Evolutionary conservation across 257 asterid genomes (phyloP), one percentile per base, ranked within the genome.

Genomic region (Solanum arcanum): DNA sequence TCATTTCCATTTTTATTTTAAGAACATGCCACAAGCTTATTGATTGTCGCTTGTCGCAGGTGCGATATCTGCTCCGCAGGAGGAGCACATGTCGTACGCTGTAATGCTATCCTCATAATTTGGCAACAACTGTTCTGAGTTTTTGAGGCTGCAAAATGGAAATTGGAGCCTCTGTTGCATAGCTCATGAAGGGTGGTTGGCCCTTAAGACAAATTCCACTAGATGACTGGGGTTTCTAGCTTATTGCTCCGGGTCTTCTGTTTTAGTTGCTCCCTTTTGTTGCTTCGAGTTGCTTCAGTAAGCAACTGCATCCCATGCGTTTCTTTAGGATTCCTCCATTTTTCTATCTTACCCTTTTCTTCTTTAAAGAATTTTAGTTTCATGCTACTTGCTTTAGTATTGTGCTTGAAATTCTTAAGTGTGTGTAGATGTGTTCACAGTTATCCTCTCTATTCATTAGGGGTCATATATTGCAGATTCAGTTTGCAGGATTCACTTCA

Each of bases 41-140:
- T 86, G 90, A 90, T 93, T 94, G 83, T 95, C 92, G 91, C 96
- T 96, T 96, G 95, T 94, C 98, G 99, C 98, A 95, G 98, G 98
- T 96, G 99, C 99, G 99, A 96, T 96, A 96, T 96, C 96, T 96
- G 99, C 99, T 96, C 99, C 99, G 84, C 92, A 90, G 98, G 98
- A 91, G 98, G 99, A 96, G 99, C 99, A 96, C 97, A 94, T 96
- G 99, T 96, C 99, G 98, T 96, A 95, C 99, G 98, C 99, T 96
- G 99, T 98, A 91, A 91, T 97, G 98, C 96, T 90, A 69, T 93
- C 98, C 93, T 92, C 98, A 94, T 95, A 91, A 91, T 92, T 94
- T 91, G 90, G 88, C 95, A 88, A 91, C 97, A 91, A 91, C 93
- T 93, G 92, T 92, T 89, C 95, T 94, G 97, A 94, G 92, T 95